Evolutionary conservation across 2,329 filamentous ascomycete species (phyloP).

Genomic region (Knufia fluminis): DNA sequence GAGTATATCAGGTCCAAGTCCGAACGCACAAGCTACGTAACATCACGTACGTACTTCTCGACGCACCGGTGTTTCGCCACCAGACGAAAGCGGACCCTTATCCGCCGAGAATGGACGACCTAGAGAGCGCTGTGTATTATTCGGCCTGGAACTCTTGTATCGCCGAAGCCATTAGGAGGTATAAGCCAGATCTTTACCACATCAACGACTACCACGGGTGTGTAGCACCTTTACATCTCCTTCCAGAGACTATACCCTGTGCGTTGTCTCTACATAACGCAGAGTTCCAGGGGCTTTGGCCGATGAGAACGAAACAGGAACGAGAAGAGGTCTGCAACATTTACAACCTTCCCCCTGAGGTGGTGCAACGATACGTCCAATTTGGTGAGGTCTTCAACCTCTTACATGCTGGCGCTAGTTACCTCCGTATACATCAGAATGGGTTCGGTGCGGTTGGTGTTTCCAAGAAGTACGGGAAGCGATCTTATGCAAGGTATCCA

Average conservation of each 20-base stretch:
- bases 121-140: slow-evolving; percentile 51
- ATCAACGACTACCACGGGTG: slow-evolving; percentile 50
- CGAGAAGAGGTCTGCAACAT: slow-evolving; percentile 46
- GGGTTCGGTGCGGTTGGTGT: slow-evolving; percentile 52
- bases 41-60: slow-evolving; percentile 51
- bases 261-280: slow-evolving; percentile 51
- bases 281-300: slow-evolving; percentile 53
- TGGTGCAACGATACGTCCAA: slow-evolving; percentile 48
- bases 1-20: slow-evolving; percentile 44
- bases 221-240: slow-evolving; percentile 46
- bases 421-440: slow-evolving; percentile 50
- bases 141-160: slow-evolving; percentile 54
- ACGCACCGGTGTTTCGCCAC: slow-evolving; percentile 48
- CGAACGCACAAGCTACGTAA: slow-evolving; percentile 48
- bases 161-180: slow-evolving; percentile 46
- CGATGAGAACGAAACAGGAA: slow-evolving; percentile 46
- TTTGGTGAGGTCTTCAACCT: slow-evolving; percentile 54
- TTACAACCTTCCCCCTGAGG: slow-evolving; percentile 44
- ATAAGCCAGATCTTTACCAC: slow-evolving; percentile 44
- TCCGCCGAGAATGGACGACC: slow-evolving; percentile 51
- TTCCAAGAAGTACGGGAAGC: slow-evolving; percentile 50
- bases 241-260: slow-evolving; percentile 45
- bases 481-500: slow-evolving; percentile 48
- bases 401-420: slow-evolving; percentile 47
- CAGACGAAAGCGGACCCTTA: slow-evolving; percentile 49